Percentiles rank a stretch among this genome's conserved stretches.
Conservation (phyloP, 78 protist genomes). For the Protostelium mycophagum region DNA sequence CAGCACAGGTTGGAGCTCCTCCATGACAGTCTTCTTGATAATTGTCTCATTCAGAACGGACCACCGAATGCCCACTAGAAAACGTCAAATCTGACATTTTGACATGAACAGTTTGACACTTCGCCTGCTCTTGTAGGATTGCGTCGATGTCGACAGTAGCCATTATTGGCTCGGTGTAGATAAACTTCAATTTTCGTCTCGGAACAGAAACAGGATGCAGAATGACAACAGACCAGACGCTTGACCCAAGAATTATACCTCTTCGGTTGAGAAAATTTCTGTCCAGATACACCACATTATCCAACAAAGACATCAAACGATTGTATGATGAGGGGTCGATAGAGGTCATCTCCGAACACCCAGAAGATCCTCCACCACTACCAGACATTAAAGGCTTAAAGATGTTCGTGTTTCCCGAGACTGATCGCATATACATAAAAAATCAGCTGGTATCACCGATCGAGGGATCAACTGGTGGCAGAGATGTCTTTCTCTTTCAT, state of each 20-base stretch:
- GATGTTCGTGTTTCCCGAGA: not conserved
- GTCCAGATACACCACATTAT: not conserved
- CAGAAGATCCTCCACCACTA: not conserved
- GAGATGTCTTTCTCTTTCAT: not conserved
- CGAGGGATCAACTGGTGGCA: not conserved
- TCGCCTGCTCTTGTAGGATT: too few relatives aligned
- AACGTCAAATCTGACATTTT: too few relatives aligned
- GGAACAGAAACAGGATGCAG: too few relatives aligned
- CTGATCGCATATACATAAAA: not conserved
- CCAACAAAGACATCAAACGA: not conserved
- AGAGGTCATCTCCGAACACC: not conserved
- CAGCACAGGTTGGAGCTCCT: too few relatives aligned
- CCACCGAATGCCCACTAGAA: too few relatives aligned
- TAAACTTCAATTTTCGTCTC: too few relatives aligned
- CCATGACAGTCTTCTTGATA: too few relatives aligned
- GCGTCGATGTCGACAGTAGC: too few relatives aligned
- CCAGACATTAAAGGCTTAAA: not conserved
- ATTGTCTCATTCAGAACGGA: too few relatives aligned
- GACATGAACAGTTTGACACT: too few relatives aligned
- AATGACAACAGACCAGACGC: too few relatives aligned
- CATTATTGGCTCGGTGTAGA: too few relatives aligned
- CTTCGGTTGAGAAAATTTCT: not conserved
- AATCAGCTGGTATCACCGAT: not conserved
- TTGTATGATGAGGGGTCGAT: not conserved
- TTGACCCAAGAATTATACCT: not conserved